These are phyloP conservation scores for Dendrobium officinale DNA, from an alignment of 106 monocot species.

Conservation along the genomic window DNA sequence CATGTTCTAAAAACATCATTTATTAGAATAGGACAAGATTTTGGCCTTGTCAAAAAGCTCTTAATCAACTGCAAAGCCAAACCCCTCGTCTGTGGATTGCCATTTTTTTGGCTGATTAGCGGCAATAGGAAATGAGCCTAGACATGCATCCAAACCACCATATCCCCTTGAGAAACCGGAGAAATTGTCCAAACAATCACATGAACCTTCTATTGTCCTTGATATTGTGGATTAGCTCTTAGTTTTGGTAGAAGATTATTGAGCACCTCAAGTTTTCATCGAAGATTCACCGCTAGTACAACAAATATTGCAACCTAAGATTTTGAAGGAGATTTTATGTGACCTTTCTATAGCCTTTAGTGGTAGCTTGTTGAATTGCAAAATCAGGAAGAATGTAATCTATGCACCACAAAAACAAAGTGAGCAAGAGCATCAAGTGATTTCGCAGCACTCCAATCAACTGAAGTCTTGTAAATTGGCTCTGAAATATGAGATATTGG, in stretches of 20 bases:
- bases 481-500: constrained; percentile 65
- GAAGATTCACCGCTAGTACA: constrained; percentile 71
- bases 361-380: constrained; percentile 34
- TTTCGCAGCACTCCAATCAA: constrained; percentile 65
- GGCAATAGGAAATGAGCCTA: no score
- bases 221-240: constrained; percentile 63
- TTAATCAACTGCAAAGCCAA: constrained; percentile 48
- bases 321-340: constrained; percentile 49
- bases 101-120: no score
- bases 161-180: constrained; percentile 64
- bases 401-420: constrained; percentile 70
- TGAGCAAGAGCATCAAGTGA: constrained; percentile 55
- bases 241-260: constrained; percentile 62
- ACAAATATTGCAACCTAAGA: constrained; percentile 91
- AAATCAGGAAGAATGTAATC: constrained; percentile 65
- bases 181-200: constrained; percentile 70
- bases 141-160: no score
- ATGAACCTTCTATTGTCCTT: constrained; percentile 75
- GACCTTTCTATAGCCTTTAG: constrained; percentile 62
- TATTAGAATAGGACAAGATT: constrained; percentile 61
- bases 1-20: constrained; percentile 89
- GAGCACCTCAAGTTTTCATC: constrained; percentile 73
- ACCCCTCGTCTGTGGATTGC: constrained; percentile 11
- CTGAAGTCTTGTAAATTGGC: constrained; percentile 53
- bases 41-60: constrained; percentile 65